Base-by-base conservation (phyloP, 306 rosid species). In the Pachyrhizus erosus region DNA sequence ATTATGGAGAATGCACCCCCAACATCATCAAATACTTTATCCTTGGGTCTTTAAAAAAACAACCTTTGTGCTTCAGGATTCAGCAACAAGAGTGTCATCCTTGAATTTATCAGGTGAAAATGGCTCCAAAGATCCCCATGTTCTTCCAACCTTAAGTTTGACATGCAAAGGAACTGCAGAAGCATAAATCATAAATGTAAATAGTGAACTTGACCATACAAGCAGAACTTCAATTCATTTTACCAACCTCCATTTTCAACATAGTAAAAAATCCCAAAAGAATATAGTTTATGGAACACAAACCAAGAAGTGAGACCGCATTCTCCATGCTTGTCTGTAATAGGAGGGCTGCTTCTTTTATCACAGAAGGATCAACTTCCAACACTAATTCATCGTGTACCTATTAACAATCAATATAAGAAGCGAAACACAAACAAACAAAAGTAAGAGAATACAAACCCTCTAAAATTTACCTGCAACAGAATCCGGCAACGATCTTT, bases 51-150 rank as follows among this genome's bases (percentile, higher is more conserved):
- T 57, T 67, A 72, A 70, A 84, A 45, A 78, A 75, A 21, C 54
- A 70, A 1, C 72, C 31, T 27, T 3, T 46, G 45, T n/a, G 68
- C 84, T 70, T 73, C 82, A 88, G 14, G 86, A 79, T 54, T 79
- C 90, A 71, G 78, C 52, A 75, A 75, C 62, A 45, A 70, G 80
- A 65, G 84, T 55, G 37, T 71, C 84, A 70, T 70, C 83, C 79
- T 85, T 40, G 76, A 26, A 74, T 79, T 89, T 64, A 61, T 89
- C 90, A 8, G 80, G 83, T 58, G 80, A 64, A 77, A 87, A 91
- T 58, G 94, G 91, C 84, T 91, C 96, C 90, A 96, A 80, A 58
- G 99, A 89, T 82, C 99, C 99, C 99, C 99, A 96, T 34, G 97
- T 86, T 91, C 88, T 90, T 82, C 99, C 98, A 75, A 92, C 88